Evolutionary conservation across 2,329 filamentous ascomycete genomes (phyloP), one percentile per base, ranked within the genome.

Genomic region (Domatiomyces catenatus): DNA sequence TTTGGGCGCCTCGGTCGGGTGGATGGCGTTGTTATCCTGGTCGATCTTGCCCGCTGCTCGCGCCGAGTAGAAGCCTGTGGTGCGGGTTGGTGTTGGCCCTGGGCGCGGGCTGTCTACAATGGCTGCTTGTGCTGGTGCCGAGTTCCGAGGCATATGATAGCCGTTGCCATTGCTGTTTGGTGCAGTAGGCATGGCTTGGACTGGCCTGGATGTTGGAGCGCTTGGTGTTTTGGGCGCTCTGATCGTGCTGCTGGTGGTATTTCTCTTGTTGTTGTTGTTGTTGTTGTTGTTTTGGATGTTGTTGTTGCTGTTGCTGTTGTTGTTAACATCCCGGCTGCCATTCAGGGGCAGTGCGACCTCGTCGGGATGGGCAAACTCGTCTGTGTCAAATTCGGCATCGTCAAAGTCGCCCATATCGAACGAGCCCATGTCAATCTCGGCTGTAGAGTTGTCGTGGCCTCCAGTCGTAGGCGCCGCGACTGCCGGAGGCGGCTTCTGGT

Each of bases 351-450:
- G 66, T 26, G 75, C 67, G n/a, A 90, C 74, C 62, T 90, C 86
- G 63, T 92, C 85, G 3, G 84, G 84, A 60, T 88, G 81, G 18
- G 76, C 81, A 24, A 83, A 77, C 55, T 84, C 75, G 8, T 75
- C 69, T 6, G 84, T 81, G 47, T 76, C 80, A 61, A 89, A 87
- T 63, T 88, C 84, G 48, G 77, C 81, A 66, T 86, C 83, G 60
- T 87, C 84, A 62, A 88, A 83, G 53, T 86, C 79, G 73, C 75
- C 67, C 17, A 54, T 26, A 63, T 62, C 55, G 60, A 63, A 62
- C 12, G 59, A 58, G 42, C 18, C 22, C 18, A 45, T 19, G 43
- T n/a, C 19, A 45, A 20, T 45, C 8, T 45, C 22, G 43, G 18
- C 5, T 4, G 19, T 19, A 19, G 18, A 20, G 43, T 10, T 19